Evolutionary conservation across 208 protist species (phyloP), one percentile per base, ranked within the genome.

Genomic region (Acanthamoeba rhysodes): DNA sequence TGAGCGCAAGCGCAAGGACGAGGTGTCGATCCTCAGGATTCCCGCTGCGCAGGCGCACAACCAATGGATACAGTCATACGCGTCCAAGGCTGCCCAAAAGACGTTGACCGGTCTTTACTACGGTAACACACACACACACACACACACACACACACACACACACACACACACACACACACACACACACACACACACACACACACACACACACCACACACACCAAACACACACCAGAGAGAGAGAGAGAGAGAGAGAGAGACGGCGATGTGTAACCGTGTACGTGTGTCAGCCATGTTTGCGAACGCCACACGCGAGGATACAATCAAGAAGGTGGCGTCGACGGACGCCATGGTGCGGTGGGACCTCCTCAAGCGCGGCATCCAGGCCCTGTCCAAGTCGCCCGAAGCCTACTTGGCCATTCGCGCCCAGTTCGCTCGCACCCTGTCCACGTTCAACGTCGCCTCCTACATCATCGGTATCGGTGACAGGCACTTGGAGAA

Each of bases 401-500:
- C 93, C 22, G 98, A 98, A 70, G 95, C 97, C 0, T 98, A 97
- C 85, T 96, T 99, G 24, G 94, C 59, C 24, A 96, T 98, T 53
- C 96, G 98, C 48, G 74, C 91, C 48, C 93, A 96, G 50, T 99
- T 99, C 94, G 95, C 97, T 29, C 90, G 95, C 32, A 97, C 97
- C 48, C 95, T 99, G 29, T 95, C 97, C 24, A 95, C 97, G 1
- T 96, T 99, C 48, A 98, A 96, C 88, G 96, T 98, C 62, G 95
- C 95, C 68, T 97, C 96, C 16, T 99, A 99, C 96, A 95, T 99
- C 16, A 97, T 99, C 48, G 99, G 98, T 76, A 97, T 99, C 62
- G 99, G 99, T 53, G 98, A 99, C 97, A 96, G 99, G 18, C 99
- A 99, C 96, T 87, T 99, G 82, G 96, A 97, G 91, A 99, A 99